Conservation (phyloP, 2,329 filamentous ascomycete genomes). For the Aureobasidium sp. region DNA sequence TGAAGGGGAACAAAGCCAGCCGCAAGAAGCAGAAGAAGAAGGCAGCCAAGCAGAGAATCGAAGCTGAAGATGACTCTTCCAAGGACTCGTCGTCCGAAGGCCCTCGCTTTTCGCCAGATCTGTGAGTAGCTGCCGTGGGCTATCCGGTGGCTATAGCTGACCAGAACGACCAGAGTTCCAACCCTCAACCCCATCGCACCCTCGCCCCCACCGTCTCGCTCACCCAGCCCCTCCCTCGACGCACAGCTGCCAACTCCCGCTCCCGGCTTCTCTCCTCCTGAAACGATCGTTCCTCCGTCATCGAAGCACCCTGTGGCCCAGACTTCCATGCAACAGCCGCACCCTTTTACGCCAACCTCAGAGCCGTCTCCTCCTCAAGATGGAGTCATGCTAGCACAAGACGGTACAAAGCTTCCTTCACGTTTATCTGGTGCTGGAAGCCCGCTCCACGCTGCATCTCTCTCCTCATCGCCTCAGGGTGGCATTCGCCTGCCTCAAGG, state of each 20-base stretch:
- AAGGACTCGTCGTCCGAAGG: constrained; percentile 18
- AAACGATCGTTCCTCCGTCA: not conserved
- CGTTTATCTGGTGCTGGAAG: constrained; percentile 2
- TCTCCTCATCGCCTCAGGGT: constrained; percentile 15
- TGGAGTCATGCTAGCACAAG: constrained; percentile 12
- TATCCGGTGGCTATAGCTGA: not conserved
- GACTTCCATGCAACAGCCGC: not conserved
- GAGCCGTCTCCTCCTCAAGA: constrained; percentile 15
- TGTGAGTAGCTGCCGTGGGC: constrained; percentile 10
- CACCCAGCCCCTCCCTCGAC: constrained; percentile 2
- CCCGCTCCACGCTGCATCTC: constrained; percentile 7
- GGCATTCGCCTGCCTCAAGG: constrained; percentile 12
- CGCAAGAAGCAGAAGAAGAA: constrained; percentile 20
- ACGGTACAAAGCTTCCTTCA: not conserved
- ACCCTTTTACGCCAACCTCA: not conserved
- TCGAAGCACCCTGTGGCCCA: not conserved
- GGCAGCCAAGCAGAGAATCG: constrained; percentile 17
- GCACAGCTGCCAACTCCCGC: not conserved
- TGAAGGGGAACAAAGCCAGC: constrained; percentile 10
- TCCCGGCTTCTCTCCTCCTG: not conserved
- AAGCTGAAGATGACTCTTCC: constrained; percentile 11
- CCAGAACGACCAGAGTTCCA: constrained; percentile 4
- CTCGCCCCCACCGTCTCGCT: constrained; percentile 13
- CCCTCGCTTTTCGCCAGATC: constrained; percentile 14
- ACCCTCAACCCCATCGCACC: constrained; percentile 4